Evolutionary conservation across 1,284 basidiomycete genomes (phyloP), one percentile per base, ranked within the genome.

Genomic region (Boletus sp.): DNA sequence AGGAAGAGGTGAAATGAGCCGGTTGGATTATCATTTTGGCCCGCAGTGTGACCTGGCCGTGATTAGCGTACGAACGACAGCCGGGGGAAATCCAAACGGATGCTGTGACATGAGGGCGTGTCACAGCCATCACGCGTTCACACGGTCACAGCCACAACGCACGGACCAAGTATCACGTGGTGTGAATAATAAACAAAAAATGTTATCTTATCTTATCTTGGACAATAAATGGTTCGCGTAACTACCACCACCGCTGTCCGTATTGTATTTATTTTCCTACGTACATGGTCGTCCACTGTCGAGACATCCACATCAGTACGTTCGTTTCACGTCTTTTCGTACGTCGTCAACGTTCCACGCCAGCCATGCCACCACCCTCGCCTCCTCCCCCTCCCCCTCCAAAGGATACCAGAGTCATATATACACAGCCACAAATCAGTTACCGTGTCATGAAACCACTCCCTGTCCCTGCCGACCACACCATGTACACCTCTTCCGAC

Each of bases 41-140:
- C 70, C 71, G 71, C 73, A 73, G 73, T 71, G 67, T 74, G 72
- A 74, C 73, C 71, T 72, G 62, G 60, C 73, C 72, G 73, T 75
- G 71, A 72, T 75, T 72, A 73, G 72, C 72, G 74, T 74, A 72
- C 65, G 72, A 58, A 72, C 71, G 71, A 75, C 74, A 73, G 71
- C 71, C 71, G 73, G 70, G 70, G 72, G 69, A 71, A 70, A 71
- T 70, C 70, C 68, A 71, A 63, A 69, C 73, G 23, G 58, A 70
- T 66, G 68, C 69, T 69, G 70, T 71, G 70, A 74, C 70, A n/a
- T n/a, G 61, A 58, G 44, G 62, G 16, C 51, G 61, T 71, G 69
- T 71, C 69, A 68, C 66, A 67, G 64, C 60, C 62, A 59, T 71
- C 67, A 69, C 69, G 68, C 48, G 27, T 63, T 70, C 67, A 48